These are phyloP conservation scores for Stevia rebaudiana DNA, from an alignment of 140 eudicot species.

Conservation along the genomic window DNA sequence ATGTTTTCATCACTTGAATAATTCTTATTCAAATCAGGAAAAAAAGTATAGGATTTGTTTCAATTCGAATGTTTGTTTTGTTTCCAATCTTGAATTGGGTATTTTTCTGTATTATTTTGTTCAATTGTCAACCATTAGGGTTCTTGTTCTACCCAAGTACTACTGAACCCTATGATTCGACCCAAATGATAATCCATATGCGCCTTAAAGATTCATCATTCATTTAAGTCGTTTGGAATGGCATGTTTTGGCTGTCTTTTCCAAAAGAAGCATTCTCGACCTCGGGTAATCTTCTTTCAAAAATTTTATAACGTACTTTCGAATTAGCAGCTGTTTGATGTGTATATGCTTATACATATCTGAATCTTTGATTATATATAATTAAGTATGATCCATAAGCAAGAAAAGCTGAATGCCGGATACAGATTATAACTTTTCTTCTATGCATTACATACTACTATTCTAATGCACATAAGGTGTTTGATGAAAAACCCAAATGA, in stretches of 20 bases:
- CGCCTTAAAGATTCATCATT: slow-evolving; percentile 8
- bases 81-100: not conserved
- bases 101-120: slow-evolving; percentile 11
- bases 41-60: not conserved
- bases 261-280: slow-evolving; percentile 28
- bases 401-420: not conserved
- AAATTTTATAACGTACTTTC: not conserved
- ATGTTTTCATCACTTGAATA: not conserved
- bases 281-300: slow-evolving; percentile 17
- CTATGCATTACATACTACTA: not conserved
- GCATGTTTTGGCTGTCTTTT: slow-evolving; percentile 33
- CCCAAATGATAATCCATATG: not conserved
- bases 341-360: not conserved
- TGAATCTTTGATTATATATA: not conserved
- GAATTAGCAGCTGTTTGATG: not conserved
- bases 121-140: slow-evolving; percentile 27
- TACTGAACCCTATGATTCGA: slow-evolving; percentile 29
- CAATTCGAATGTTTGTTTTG: slow-evolving; percentile 3
- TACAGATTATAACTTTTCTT: not conserved
- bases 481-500: slow-evolving; percentile 21
- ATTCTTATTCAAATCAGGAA: slow-evolving; percentile 6
- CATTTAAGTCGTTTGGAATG: slow-evolving; percentile 21
- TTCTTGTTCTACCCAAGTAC: slow-evolving; percentile 34
- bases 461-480: slow-evolving; percentile 22
- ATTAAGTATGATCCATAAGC: not conserved